Evolutionary conservation across 345 rosid species (phyloP).

Genomic region (Euphorbia pulcherrima): DNA sequence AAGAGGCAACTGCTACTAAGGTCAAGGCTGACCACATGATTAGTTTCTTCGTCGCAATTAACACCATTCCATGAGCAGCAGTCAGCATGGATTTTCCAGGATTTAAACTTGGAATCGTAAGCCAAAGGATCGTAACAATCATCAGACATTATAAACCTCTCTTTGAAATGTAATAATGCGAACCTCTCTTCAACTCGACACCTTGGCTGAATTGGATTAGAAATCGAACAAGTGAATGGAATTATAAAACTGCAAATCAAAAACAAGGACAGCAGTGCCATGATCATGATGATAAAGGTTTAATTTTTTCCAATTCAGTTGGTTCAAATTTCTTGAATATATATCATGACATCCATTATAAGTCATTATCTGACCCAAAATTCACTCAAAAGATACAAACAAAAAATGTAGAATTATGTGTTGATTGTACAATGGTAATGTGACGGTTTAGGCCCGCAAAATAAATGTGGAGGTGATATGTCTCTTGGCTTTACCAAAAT

Average conservation of each 20-base stretch:
- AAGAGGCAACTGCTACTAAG: conserved; percentile 15
- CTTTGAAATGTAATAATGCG: conserved; percentile 14
- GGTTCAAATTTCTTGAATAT: no score
- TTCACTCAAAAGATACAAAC: no score
- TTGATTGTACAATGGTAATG: no score
- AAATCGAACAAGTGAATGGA: not conserved
- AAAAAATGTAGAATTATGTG: no score
- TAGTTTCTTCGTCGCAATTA: conserved; percentile 1
- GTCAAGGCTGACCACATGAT: conserved; percentile 14
- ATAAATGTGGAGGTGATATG: no score
- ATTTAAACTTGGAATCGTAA: conserved; percentile 9
- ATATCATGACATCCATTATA: no score
- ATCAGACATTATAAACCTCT: not conserved
- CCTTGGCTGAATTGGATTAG: not conserved
- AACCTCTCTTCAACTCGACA: not conserved
- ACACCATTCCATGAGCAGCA: conserved; percentile 25
- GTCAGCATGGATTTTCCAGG: conserved; percentile 5
- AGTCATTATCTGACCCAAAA: no score
- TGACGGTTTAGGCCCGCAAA: no score
- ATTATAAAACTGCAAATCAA: not conserved
- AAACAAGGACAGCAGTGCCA: not conserved
- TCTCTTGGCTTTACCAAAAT: no score
- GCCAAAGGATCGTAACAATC: not conserved
- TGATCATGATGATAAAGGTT: no score
- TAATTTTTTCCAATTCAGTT: no score